phyloP scores from a whole-genome alignment of 2,329 filamentous ascomycete genomes.

The Neonectria ditissima region DNA sequence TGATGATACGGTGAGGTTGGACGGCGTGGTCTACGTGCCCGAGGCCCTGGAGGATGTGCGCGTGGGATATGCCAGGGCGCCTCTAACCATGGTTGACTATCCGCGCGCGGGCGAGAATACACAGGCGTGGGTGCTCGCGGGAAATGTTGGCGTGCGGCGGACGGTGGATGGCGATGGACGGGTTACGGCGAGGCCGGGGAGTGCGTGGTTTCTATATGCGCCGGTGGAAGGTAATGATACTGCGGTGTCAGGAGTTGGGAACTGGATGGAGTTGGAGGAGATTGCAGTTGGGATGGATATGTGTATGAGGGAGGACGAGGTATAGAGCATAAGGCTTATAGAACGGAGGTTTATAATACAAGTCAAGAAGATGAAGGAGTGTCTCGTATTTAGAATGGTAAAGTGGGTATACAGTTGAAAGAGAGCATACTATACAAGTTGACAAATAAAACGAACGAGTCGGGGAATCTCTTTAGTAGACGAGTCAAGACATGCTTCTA shows the following conservation, averaged over 20 bases:
- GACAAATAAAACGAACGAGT: background rate
- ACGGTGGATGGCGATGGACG: conserved; percentile 34
- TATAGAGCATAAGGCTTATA: no score
- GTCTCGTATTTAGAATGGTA: background rate
- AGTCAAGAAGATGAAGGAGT: background rate
- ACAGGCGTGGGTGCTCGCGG: conserved; percentile 53
- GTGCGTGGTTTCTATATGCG: conserved; percentile 56
- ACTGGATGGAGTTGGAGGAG: conserved; percentile 34
- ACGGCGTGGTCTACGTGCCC: conserved; percentile 47
- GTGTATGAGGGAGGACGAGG: background rate
- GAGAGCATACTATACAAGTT: background rate
- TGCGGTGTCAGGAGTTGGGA: conserved; percentile 34
- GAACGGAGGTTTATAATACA: no score
- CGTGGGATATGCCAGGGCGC: conserved; percentile 55
- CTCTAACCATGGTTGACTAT: conserved; percentile 53
- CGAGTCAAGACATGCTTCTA: background rate
- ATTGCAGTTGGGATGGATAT: conserved; percentile 23
- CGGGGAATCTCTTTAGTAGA: no score
- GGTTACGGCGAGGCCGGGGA: conserved; percentile 50
- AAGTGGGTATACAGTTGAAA: background rate
- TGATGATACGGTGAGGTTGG: conserved; percentile 37
- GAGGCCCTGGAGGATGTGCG: conserved; percentile 47
- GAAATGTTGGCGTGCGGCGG: conserved; percentile 52
- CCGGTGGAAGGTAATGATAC: conserved; percentile 47
- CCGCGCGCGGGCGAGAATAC: conserved; percentile 42